phyloP scores from a whole-genome alignment of 2,329 filamentous ascomycete species.

The Juglanconis sp. region DNA sequence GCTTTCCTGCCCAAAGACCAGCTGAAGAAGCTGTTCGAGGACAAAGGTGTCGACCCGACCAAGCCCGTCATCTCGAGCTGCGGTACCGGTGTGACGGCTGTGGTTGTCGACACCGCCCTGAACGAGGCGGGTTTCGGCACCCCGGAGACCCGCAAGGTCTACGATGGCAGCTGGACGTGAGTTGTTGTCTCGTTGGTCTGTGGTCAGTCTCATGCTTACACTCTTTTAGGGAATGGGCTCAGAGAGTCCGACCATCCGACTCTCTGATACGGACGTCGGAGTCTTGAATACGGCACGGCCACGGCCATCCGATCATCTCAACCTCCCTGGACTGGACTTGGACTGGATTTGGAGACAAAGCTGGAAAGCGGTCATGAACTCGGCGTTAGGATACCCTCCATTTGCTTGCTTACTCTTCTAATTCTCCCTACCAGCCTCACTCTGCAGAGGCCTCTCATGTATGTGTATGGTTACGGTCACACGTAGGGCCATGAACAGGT shows the following conservation, averaged over 20 bases:
- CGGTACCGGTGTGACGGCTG: constrained; percentile 91
- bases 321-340: not conserved
- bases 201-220: not conserved
- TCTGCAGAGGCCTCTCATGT: not conserved
- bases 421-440: not conserved
- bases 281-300: constrained; percentile 1
- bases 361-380: constrained; percentile 6
- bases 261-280: constrained; percentile 52
- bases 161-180: constrained; percentile 98
- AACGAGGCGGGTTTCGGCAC: constrained; percentile 72
- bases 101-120: constrained; percentile 83
- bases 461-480: not conserved
- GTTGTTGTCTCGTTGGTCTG: constrained; percentile 36
- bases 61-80: constrained; percentile 86
- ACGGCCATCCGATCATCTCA: not conserved
- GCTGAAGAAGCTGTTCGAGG: constrained; percentile 71
- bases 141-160: constrained; percentile 67
- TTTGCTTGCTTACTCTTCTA: constrained; percentile 3
- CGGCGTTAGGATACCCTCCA: constrained; percentile 17
- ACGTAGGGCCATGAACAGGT: not conserved
- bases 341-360: constrained; percentile 1
- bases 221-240: constrained; percentile 59
- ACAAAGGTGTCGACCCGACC: constrained; percentile 73
- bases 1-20: constrained; percentile 70
- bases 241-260: constrained; percentile 59